A percentile compares a stretch with the other conserved stretches of the same genome.
phyloP scores from a whole-genome alignment of 163 green algal species.

The Volvox carteri region DNA sequence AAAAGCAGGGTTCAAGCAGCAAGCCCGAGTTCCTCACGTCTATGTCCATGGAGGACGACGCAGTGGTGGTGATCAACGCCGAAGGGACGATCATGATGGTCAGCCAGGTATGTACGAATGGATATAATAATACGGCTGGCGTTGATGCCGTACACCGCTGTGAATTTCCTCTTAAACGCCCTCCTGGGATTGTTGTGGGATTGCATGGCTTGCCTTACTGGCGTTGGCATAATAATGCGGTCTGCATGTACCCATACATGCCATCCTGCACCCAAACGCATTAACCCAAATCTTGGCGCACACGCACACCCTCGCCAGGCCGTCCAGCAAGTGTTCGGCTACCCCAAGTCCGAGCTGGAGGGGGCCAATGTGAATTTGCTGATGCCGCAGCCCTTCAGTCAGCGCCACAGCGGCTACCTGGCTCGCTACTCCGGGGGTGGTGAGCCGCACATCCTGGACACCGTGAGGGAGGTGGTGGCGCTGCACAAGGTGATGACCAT shows the following conservation, averaged over 20 bases:
- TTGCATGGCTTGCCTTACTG: too few relatives aligned
- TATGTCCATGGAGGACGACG: conserved; percentile 63
- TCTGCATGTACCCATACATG: too few relatives aligned
- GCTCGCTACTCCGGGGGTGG: conserved; percentile 62
- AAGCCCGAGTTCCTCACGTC: conserved; percentile 55
- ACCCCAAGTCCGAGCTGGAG: conserved; percentile 73
- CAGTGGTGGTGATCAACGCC: conserved; percentile 50
- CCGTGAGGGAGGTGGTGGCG: conserved; percentile 61
- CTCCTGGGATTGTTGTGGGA: too few relatives aligned
- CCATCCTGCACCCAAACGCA: too few relatives aligned
- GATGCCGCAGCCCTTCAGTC: conserved; percentile 75
- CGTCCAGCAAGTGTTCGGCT: conserved; percentile 64
- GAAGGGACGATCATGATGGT: conserved; percentile 69
- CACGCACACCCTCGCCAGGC: not conserved
- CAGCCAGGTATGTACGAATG: conserved; percentile 46
- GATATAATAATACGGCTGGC: not conserved
- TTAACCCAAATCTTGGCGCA: too few relatives aligned
- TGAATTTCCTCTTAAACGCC: not conserved
- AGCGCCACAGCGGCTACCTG: conserved; percentile 70
- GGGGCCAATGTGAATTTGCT: conserved; percentile 68
- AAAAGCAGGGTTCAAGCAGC: not conserved
- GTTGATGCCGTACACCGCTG: too few relatives aligned
- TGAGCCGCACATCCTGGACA: conserved; percentile 64
- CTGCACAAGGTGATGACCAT: conserved; percentile 66
- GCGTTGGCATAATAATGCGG: too few relatives aligned